Evolutionary conservation across 228 moss, liverwort and hornwort species (phyloP), one percentile per base, ranked within the genome.

Genomic region (Sphagnum magellanicum): DNA sequence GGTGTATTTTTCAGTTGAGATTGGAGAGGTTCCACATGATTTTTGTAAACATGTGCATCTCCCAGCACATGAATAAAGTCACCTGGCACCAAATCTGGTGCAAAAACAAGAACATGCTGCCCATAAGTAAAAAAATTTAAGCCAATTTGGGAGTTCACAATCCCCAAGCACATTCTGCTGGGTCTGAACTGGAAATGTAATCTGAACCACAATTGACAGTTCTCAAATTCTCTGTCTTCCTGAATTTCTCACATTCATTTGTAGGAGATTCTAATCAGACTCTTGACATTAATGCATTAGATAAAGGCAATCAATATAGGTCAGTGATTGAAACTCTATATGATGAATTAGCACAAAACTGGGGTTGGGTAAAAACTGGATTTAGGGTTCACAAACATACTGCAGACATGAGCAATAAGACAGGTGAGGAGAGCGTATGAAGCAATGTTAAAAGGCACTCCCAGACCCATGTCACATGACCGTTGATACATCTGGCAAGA

Each of bases 401-500:
- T 85, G 70, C 97, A 98, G 64, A 98, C 89, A 71, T 93, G 88
- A 68, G 97, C 93, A 52, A 98, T 83, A 66, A 93, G 88, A 77
- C 85, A 93, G 8, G 89, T 89, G 16, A 89, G 83, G 51, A 89
- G 81, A 49, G 89, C 74, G 75, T 98, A 93, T 47, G 91, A 93
- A 51, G 97, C 91, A 63, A 98, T 93, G 68, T 98, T 98, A 77
- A 88, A 98, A 65, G 97, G 97, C 49, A 93, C 91, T 48, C 97
- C 97, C 60, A 98, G 72, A 60, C 97, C 97, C 91, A 98, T 98
- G 47, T 98, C 97, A 83, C 97, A 93, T 16, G 97, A 98, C 48
- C 97, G 84, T 76, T 98, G 97, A 73, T 98, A 98, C 97, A 98
- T 93, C 72, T 93, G 93, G 75, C 97, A 98, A 4, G 97, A 98